Evolutionary conservation across 345 rosid genomes (phyloP).

Genomic region (Geranium brycei): DNA sequence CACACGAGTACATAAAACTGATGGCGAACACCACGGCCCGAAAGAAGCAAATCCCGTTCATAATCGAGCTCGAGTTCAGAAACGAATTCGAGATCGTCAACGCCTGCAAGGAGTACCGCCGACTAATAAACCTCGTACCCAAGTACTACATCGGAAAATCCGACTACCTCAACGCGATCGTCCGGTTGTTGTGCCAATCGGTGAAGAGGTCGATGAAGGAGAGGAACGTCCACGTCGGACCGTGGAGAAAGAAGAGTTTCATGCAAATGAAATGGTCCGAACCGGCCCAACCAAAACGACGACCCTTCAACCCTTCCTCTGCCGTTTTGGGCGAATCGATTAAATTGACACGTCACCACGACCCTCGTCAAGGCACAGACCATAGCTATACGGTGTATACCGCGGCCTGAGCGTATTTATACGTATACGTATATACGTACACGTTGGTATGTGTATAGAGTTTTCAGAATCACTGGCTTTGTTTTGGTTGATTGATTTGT

Average conservation of each 20-base stretch:
- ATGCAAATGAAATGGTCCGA: constrained; percentile 47
- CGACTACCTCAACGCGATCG: constrained; percentile 21
- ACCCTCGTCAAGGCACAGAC: no score
- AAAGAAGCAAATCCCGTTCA: constrained; percentile 25
- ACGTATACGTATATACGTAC: no score
- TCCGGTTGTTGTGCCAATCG: constrained; percentile 25
- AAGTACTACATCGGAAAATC: constrained; percentile 30
- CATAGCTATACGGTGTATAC: no score
- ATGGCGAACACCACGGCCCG: constrained; percentile 15
- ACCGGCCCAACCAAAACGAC: not conserved
- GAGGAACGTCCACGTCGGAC: constrained; percentile 32
- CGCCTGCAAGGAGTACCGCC: constrained; percentile 25
- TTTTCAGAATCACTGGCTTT: no score
- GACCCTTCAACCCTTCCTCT: no score
- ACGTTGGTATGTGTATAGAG: no score
- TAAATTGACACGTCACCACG: no score
- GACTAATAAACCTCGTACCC: constrained; percentile 21
- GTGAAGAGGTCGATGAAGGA: constrained; percentile 38
- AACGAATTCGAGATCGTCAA: constrained; percentile 37
- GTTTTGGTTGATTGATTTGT: no score
- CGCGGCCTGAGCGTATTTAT: no score
- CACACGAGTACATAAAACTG: constrained; percentile 31
- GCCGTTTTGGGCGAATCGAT: no score
- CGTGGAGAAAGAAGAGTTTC: constrained; percentile 38
- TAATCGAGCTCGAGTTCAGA: constrained; percentile 32